These are phyloP conservation scores for Pseudozyma hubeiensis DNA, from an alignment of 1,284 basidiomycete genomes.

Conservation along the genomic window DNA sequence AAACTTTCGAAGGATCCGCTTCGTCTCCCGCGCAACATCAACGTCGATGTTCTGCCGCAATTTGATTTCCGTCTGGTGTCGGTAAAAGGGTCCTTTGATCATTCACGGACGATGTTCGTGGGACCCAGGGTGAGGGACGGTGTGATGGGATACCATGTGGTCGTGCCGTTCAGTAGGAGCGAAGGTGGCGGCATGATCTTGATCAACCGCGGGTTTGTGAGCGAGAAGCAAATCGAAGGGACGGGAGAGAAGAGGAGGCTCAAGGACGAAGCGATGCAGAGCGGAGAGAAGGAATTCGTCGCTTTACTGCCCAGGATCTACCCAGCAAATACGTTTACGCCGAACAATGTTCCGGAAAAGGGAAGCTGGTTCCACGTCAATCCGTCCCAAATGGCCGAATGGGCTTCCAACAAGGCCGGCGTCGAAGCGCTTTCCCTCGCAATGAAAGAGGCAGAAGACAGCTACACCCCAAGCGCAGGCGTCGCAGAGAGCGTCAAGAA, in stretches of 20 bases:
- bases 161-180: constrained; percentile 83
- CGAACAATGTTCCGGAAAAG: constrained; percentile 83
- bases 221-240: constrained; percentile 69
- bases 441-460: constrained; percentile 10
- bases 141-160: constrained; percentile 84
- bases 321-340: constrained; percentile 80
- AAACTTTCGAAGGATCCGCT: constrained; percentile 86
- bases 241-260: constrained; percentile 32
- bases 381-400: constrained; percentile 81
- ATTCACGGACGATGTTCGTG: constrained; percentile 79
- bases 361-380: constrained; percentile 90
- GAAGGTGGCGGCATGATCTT: constrained; percentile 75
- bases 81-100: constrained; percentile 71
- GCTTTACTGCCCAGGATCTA: constrained; percentile 61
- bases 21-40: constrained; percentile 82
- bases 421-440: constrained; percentile 71
- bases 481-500: constrained; percentile 40
- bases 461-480: constrained; percentile 48
- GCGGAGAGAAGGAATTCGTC: constrained; percentile 29
- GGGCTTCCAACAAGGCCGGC: constrained; percentile 84
- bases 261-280: constrained; percentile 26
- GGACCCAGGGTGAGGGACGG: constrained; percentile 88
- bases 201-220: constrained; percentile 85
- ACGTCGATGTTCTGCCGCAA: constrained; percentile 69
- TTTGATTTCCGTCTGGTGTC: constrained; percentile 62